Conservation (phyloP, 179 eudicot genomes). For the Spinacia oleracea region DNA sequence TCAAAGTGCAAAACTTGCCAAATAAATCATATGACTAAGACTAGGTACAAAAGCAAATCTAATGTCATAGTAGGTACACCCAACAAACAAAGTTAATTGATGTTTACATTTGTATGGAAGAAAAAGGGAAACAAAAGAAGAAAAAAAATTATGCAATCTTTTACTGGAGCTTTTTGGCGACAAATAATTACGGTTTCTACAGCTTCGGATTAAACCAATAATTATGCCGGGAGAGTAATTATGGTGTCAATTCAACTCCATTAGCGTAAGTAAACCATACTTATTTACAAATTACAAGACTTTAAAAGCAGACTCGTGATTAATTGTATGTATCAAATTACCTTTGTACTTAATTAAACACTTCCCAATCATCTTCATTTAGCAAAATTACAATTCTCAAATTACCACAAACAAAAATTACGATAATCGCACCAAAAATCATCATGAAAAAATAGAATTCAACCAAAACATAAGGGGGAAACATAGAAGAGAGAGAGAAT, state of each 20-base stretch:
- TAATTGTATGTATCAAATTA: background rate
- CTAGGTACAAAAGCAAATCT: background rate
- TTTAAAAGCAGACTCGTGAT: background rate
- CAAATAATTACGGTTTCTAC: background rate
- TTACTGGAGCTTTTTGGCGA: background rate
- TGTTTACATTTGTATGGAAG: background rate
- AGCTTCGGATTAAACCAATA: background rate
- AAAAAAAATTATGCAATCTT: background rate
- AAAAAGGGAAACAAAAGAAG: background rate
- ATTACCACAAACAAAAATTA: background rate
- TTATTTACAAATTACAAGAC: background rate
- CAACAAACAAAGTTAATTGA: constrained; percentile 15
- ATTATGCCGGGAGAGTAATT: background rate
- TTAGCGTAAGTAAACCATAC: too few relatives aligned
- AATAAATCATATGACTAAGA: background rate
- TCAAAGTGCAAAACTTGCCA: constrained; percentile 9
- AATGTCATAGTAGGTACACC: constrained; percentile 22
- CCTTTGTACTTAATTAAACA: background rate
- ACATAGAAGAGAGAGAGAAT: background rate
- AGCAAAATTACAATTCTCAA: background rate
- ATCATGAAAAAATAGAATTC: background rate
- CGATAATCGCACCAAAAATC: too few relatives aligned
- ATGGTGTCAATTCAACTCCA: background rate
- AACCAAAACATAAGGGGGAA: background rate
- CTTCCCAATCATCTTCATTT: background rate